These are phyloP conservation scores for Fusarium equiseti DNA, from an alignment of 2,329 filamentous ascomycete species.

Conservation along the genomic window DNA sequence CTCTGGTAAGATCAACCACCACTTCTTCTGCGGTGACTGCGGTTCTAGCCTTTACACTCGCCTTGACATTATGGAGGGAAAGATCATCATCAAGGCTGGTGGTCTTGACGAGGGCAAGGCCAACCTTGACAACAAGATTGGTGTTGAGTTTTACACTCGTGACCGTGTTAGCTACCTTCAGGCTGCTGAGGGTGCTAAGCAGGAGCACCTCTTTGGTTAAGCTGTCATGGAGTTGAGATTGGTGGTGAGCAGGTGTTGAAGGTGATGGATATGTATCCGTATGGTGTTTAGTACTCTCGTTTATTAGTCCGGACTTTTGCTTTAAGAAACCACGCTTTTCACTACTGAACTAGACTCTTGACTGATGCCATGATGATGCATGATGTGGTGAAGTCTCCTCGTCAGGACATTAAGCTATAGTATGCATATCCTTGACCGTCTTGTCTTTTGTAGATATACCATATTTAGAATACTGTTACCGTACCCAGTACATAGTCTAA, in stretches of 20 bases:
- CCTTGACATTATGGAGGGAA: constrained; percentile 65
- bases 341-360: not conserved
- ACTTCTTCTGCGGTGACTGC: constrained; percentile 67
- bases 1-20: constrained; percentile 66
- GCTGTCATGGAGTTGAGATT: not conserved
- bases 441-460: not conserved
- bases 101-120: constrained; percentile 62
- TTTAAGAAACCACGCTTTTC: not conserved
- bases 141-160: constrained; percentile 65
- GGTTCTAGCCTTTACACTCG: constrained; percentile 64
- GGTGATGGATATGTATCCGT: not conserved
- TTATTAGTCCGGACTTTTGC: not conserved
- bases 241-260: not conserved
- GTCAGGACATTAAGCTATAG: not conserved
- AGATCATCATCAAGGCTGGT: constrained; percentile 64
- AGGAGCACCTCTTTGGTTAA: constrained; percentile 54
- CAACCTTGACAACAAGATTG: constrained; percentile 57
- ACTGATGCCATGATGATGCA: not conserved
- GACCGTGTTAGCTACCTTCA: constrained; percentile 60
- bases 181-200: constrained; percentile 59
- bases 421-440: not conserved
- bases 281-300: not conserved
- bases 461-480: not conserved
- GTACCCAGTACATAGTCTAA: not conserved
- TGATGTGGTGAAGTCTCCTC: not conserved